Evolutionary conservation across 2,329 filamentous ascomycete genomes (phyloP).

Genomic region (Diaporthe nobilis): DNA sequence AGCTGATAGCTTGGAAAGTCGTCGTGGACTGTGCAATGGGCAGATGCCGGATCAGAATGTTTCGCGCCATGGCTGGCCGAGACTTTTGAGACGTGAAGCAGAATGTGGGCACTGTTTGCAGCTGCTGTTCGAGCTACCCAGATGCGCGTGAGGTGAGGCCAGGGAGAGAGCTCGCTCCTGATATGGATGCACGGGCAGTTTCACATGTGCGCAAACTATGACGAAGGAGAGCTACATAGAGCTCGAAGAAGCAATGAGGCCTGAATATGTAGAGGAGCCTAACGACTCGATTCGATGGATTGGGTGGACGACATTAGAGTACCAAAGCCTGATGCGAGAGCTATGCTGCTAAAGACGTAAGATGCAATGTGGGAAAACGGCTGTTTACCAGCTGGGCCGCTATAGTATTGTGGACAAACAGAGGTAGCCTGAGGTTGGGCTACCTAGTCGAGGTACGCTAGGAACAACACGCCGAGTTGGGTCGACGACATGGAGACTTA

Average conservation of each 20-base stretch:
- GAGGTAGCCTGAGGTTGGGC: slow-evolving; percentile 3
- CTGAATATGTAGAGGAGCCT: slow-evolving; percentile 31
- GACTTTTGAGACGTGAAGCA: background rate
- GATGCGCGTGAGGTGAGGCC: slow-evolving; percentile 3
- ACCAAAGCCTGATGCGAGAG: background rate
- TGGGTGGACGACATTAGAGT: slow-evolving; percentile 23
- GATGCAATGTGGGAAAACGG: slow-evolving; percentile 13
- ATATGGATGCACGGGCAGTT: slow-evolving; percentile 13
- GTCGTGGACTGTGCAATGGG: slow-evolving; percentile 75
- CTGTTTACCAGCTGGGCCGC: slow-evolving; percentile 12
- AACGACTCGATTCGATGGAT: slow-evolving; percentile 24
- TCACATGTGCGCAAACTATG: slow-evolving; percentile 38
- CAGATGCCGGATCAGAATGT: slow-evolving; percentile 59
- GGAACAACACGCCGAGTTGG: slow-evolving; percentile 31
- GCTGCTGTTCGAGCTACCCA: slow-evolving; percentile 11
- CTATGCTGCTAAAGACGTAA: slow-evolving; percentile 14
- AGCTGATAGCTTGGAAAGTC: slow-evolving; percentile 75
- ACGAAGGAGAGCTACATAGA: slow-evolving; percentile 19
- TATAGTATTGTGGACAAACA: slow-evolving; percentile 16
- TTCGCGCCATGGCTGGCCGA: slow-evolving; percentile 40
- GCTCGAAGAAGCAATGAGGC: slow-evolving; percentile 15
- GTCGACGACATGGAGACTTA: slow-evolving; percentile 19
- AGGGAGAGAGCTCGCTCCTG: slow-evolving; percentile 32
- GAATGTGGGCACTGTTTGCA: slow-evolving; percentile 1
- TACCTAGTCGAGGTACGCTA: background rate